Evolutionary conservation across 2,329 filamentous ascomycete species (phyloP).

Genomic region (Simplicillium sp.): DNA sequence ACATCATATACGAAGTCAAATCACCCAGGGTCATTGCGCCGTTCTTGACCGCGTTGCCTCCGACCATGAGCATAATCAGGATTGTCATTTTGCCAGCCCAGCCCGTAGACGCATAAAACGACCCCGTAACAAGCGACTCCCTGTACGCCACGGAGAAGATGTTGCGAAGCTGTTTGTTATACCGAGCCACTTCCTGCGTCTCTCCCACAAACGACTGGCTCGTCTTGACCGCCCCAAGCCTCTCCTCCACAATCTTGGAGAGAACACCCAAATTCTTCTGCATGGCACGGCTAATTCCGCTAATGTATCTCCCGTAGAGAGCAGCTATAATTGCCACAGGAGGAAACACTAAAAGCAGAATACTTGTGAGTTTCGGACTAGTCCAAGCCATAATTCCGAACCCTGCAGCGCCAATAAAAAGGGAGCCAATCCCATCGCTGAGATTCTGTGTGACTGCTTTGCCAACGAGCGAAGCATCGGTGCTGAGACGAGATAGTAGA

Average conservation of each 20-base stretch:
- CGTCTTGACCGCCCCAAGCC: slow-evolving; percentile 92
- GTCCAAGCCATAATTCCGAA: slow-evolving; percentile 94
- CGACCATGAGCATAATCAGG: slow-evolving; percentile 78
- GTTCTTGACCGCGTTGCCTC: slow-evolving; percentile 78
- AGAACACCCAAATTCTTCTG: slow-evolving; percentile 88
- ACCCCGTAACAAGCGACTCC: slow-evolving; percentile 75
- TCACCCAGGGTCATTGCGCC: slow-evolving; percentile 85
- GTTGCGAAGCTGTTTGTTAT: no score
- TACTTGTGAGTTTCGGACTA: slow-evolving; percentile 78
- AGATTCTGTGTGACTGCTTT: slow-evolving; percentile 98
- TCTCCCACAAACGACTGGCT: slow-evolving; percentile 95
- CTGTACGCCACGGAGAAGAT: no score
- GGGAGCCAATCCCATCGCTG: slow-evolving; percentile 33
- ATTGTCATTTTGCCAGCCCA: slow-evolving; percentile 97
- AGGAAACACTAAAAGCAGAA: slow-evolving; percentile 79
- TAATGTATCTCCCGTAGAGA: slow-evolving; percentile 80
- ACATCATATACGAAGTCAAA: slow-evolving; percentile 95
- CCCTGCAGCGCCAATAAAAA: slow-evolving; percentile 83
- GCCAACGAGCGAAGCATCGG: slow-evolving; percentile 94
- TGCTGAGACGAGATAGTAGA: slow-evolving; percentile 87
- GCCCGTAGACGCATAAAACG: slow-evolving; percentile 79
- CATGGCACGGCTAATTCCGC: slow-evolving; percentile 82
- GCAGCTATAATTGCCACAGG: slow-evolving; percentile 85
- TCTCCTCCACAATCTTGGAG: slow-evolving; percentile 95
- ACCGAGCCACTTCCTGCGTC: slow-evolving; percentile 65